Percentiles rank a stretch among this genome's conserved stretches.
These are phyloP conservation scores for Venturia nashicola DNA, from an alignment of 2,329 filamentous ascomycete genomes.

Conservation along the genomic window DNA sequence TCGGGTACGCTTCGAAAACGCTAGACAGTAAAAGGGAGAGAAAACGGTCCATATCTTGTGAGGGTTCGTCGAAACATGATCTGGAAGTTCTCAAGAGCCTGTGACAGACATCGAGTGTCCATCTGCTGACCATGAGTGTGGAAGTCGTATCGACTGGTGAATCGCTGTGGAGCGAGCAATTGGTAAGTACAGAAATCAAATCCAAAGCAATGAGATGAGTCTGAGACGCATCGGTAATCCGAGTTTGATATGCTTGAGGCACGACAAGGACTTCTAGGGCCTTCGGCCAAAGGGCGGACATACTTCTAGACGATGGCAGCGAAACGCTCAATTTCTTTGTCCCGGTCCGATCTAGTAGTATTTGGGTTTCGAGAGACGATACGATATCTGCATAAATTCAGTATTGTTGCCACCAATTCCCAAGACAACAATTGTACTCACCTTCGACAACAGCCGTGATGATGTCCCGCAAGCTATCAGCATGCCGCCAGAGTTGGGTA, in stretches of 20 bases:
- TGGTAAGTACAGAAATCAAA: neutral
- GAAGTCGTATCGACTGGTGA: neutral
- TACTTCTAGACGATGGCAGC: constrained; percentile 2
- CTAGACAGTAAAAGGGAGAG: neutral
- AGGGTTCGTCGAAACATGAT: neutral
- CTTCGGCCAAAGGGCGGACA: constrained; percentile 5
- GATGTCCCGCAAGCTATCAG: neutral
- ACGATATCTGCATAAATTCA: neutral
- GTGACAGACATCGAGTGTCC: constrained; percentile 4
- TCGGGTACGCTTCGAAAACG: neutral
- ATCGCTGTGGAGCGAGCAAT: neutral
- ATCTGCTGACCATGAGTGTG: neutral
- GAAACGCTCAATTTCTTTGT: neutral
- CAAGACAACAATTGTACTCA: neutral
- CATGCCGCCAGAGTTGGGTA: neutral
- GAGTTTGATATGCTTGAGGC: constrained; percentile 6
- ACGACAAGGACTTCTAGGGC: constrained; percentile 5
- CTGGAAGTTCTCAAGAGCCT: neutral
- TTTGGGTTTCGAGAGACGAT: neutral
- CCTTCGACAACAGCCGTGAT: neutral
- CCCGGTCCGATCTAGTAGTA: neutral
- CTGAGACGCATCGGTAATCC: neutral
- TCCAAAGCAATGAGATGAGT: neutral
- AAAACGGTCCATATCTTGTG: neutral
- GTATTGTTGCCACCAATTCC: neutral